Percentiles rank a stretch among this genome's conserved stretches.
phyloP scores from a whole-genome alignment of 2,329 filamentous ascomycete genomes.

The Trichoderma afroharzianum region DNA sequence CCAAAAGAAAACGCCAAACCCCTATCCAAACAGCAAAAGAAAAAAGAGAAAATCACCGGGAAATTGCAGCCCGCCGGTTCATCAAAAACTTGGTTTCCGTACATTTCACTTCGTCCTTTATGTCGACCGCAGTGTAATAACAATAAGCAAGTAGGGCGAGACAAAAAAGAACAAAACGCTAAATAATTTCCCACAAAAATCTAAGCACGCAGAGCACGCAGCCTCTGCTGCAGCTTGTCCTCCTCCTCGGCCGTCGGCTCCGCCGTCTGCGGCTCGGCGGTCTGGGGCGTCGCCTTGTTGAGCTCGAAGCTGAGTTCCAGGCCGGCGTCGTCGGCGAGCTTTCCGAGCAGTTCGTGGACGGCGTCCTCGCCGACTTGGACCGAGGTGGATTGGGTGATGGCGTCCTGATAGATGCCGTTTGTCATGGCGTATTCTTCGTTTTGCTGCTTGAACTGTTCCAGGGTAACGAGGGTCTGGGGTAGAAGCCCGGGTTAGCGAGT shows the following conservation, averaged over 20 bases:
- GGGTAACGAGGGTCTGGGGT: constrained; percentile 49
- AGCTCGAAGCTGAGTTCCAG: constrained; percentile 78
- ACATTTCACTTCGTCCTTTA: not conserved
- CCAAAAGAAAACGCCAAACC: not conserved
- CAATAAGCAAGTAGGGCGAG: not conserved
- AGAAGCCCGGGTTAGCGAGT: not conserved
- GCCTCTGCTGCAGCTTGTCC: constrained; percentile 64
- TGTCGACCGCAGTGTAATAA: not conserved
- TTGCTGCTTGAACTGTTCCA: constrained; percentile 59
- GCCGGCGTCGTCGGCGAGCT: constrained; percentile 84
- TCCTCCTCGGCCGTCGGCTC: constrained; percentile 76
- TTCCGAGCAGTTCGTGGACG: constrained; percentile 78
- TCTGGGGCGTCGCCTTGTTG: constrained; percentile 51
- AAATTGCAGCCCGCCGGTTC: not conserved
- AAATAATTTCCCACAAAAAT: not conserved
- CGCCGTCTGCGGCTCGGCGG: constrained; percentile 56
- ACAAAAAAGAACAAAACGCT: not conserved
- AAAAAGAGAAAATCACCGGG: too few relatives aligned
- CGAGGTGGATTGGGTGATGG: constrained; percentile 73
- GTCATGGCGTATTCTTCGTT: constrained; percentile 63
- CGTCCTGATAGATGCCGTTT: constrained; percentile 79
- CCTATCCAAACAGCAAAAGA: not conserved
- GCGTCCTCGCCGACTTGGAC: constrained; percentile 74
- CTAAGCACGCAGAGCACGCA: constrained; percentile 53
- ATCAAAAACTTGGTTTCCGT: not conserved